Base-by-base conservation (phyloP, 805 yeast genomes). In the Suhomyces vadensis region DNA sequence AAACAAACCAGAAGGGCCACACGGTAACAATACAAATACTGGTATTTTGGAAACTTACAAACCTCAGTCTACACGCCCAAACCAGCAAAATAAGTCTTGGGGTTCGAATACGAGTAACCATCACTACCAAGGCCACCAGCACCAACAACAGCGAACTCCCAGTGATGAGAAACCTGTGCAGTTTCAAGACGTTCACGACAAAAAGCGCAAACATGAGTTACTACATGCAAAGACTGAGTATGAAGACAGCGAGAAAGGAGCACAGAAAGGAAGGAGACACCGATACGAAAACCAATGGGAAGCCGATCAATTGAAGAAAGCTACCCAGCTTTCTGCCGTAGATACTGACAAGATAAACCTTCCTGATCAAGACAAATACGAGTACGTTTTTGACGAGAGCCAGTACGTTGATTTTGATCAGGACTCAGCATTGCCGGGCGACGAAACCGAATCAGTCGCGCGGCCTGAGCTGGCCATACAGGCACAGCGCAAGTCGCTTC, bases 341-440 rank as follows among this genome's bases (percentile, higher is more conserved):
- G 57, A 17, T 36, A 51, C 61, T 1, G 79, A 75, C 52, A 73
- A 71, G 39, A 69, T 77, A 16, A 55, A 60, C 11, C 56, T 73
- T 1, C 71, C 75, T 0, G 66, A 67, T 2, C 73, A 62, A 26
- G 70, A 72, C 6, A 61, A 79, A 33, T 87, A 85, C 55, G 95
- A 86, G 9, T 88, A 73, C 65, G 92, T 88, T 0, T 85, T 85
- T 63, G 94, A 87, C 58, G 75, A 77, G 35, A 68, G 79, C 0
- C 87, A 85, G 44, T 69, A 72, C 46, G 76, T 83, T 14, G 78
- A 79, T n/a, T 83, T 78, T 49, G 69, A 75, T 1, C 64, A 69
- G 13, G 82, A 77, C 20, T 57, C 63, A 2, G 71, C 57, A 13
- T 53, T 54, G 8, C 57, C 54, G 17, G 53, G 51, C 2, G 63